phyloP scores from a whole-genome alignment of 164 flowering plant species.

The Sedum album region DNA sequence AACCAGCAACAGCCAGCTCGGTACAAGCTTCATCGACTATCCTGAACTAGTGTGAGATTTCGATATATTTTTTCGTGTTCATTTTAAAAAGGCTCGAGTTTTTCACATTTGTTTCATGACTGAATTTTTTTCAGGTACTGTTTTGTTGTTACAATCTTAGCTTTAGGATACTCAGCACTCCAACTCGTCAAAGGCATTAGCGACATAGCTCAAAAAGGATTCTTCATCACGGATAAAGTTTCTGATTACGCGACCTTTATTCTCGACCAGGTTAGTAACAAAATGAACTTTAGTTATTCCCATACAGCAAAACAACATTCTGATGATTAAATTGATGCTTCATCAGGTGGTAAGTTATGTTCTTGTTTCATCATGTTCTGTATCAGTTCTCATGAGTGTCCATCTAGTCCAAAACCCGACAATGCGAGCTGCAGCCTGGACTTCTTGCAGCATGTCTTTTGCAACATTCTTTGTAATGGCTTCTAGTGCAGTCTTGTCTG shows the following conservation, averaged over 20 bases:
- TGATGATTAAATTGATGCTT: not conserved
- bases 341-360: slow-evolving; percentile 44
- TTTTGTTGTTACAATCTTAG: slow-evolving; percentile 24
- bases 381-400: slow-evolving; percentile 19
- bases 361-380: slow-evolving; percentile 43
- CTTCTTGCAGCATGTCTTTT: slow-evolving; percentile 35
- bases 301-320: not conserved
- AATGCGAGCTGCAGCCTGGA: slow-evolving; percentile 27
- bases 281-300: too few species aligned
- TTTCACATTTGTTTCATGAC: not conserved
- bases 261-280: slow-evolving; percentile 39
- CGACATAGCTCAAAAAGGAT: slow-evolving; percentile 39
- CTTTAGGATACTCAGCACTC: slow-evolving; percentile 32
- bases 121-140: slow-evolving; percentile 29
- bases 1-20: not conserved
- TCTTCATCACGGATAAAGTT: slow-evolving; percentile 33
- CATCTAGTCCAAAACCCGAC: slow-evolving; percentile 4
- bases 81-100: too few species aligned
- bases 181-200: slow-evolving; percentile 47
- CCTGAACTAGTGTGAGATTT: slow-evolving; percentile 8
- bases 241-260: slow-evolving; percentile 49
- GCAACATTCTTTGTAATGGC: slow-evolving; percentile 30
- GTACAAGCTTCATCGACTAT: slow-evolving; percentile 15
- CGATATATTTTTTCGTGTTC: not conserved
- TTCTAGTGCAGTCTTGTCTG: slow-evolving; percentile 30